Percentiles rank a stretch among this genome's conserved stretches.
These are phyloP conservation scores for Zopfia rhizophila DNA, from an alignment of 2,329 filamentous ascomycete genomes.

Conservation along the genomic window DNA sequence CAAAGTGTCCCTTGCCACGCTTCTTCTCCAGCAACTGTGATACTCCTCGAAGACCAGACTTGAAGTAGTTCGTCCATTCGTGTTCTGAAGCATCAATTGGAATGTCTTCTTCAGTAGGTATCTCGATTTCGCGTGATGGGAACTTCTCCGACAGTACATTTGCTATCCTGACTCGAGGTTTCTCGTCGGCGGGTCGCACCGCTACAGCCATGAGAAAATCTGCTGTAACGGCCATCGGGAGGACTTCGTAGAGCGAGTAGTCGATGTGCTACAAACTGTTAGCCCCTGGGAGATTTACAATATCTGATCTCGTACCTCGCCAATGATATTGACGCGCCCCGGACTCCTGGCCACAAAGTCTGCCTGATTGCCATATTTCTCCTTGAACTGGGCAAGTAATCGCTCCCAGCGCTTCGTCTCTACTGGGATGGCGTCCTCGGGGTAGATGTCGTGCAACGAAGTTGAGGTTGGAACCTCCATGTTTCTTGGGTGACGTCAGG, in stretches of 20 bases:
- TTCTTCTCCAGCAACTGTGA: conserved; percentile 77
- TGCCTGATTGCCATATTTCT: conserved; percentile 74
- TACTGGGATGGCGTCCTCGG: conserved; percentile 72
- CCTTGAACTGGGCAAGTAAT: conserved; percentile 76
- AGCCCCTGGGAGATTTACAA: conserved; percentile 14
- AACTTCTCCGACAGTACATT: conserved; percentile 84
- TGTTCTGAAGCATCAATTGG: conserved; percentile 83
- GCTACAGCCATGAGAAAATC: conserved; percentile 89
- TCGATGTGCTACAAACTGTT: conserved; percentile 78
- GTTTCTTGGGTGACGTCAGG: conserved; percentile 15
- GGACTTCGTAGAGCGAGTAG: conserved; percentile 94
- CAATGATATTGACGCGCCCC: conserved; percentile 96
- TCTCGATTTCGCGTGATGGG: conserved; percentile 76
- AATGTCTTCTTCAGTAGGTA: conserved; percentile 67
- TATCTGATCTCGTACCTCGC: conserved; percentile 66
- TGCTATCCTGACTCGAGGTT: conserved; percentile 75
- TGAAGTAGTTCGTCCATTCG: conserved; percentile 99
- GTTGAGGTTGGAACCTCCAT: conserved; percentile 76
- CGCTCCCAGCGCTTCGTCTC: conserved; percentile 80
- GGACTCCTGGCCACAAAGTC: conserved; percentile 90
- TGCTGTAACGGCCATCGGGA: conserved; percentile 94
- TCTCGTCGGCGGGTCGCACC: conserved; percentile 62
- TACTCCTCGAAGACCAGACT: conserved; percentile 85
- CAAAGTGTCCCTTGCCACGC: conserved; percentile 69
- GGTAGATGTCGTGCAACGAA: conserved; percentile 85